Evolutionary conservation across 148 eudicot genomes (phyloP).

Genomic region (Persicaria tinctoria): DNA sequence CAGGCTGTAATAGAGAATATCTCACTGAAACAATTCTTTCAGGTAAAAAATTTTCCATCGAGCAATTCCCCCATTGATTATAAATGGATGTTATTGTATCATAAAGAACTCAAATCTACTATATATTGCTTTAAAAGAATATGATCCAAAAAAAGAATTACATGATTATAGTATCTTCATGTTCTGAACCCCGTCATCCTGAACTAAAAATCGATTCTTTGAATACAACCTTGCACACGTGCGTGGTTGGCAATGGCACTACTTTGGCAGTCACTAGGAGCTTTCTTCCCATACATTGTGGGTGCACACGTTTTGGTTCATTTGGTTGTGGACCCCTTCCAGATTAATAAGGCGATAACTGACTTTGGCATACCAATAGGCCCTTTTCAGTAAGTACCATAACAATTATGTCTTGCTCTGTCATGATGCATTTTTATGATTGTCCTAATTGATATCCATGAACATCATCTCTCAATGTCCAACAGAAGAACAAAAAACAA

Average conservation of each 20-base stretch:
- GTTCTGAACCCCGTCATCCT: neutral
- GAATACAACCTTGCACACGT: constrained; percentile 83
- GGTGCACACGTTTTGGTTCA: constrained; percentile 62
- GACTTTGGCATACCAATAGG: constrained; percentile 87
- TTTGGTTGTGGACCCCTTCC: constrained; percentile 76
- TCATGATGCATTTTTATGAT: neutral
- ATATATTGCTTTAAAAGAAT: neutral
- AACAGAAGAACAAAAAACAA: neutral
- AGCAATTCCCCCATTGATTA: neutral
- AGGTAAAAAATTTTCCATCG: constrained; percentile 22
- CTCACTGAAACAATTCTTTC: constrained; percentile 81
- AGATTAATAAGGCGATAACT: constrained; percentile 70
- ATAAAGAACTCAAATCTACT: too few relatives aligned
- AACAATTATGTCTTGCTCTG: constrained; percentile 9
- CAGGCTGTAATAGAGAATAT: constrained; percentile 92
- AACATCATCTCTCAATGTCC: neutral
- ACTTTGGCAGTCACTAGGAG: constrained; percentile 90
- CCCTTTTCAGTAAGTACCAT: constrained; percentile 81
- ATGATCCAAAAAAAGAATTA: neutral
- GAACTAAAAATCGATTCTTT: constrained; percentile 17
- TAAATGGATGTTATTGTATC: neutral
- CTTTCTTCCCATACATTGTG: constrained; percentile 78
- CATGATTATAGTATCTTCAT: neutral
- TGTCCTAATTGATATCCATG: neutral
- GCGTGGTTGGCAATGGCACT: constrained; percentile 91